Conservation (phyloP, 2,329 filamentous ascomycete species). For the Diaporthe humulicola region DNA sequence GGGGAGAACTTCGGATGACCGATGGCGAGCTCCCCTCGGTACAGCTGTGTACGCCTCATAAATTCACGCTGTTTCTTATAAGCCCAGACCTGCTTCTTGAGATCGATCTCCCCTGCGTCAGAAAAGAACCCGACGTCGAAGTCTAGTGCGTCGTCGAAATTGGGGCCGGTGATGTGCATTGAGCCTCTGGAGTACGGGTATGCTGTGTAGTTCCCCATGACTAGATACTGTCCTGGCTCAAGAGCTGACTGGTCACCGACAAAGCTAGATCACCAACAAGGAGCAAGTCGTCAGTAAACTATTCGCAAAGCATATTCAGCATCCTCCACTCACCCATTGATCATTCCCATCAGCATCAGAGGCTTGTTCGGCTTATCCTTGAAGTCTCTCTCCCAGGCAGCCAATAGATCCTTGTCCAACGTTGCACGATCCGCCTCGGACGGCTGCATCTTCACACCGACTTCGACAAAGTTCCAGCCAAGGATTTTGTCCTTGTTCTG, state of each 20-base stretch:
- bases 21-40: constrained; percentile 58
- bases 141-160: constrained; percentile 59
- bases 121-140: constrained; percentile 71
- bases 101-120: constrained; percentile 63
- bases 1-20: constrained; percentile 60
- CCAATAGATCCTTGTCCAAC: constrained; percentile 63
- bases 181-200: constrained; percentile 73
- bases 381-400: constrained; percentile 66
- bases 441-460: constrained; percentile 66
- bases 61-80: constrained; percentile 76
- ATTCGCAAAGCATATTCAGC: background rate
- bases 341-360: constrained; percentile 43
- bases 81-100: constrained; percentile 70
- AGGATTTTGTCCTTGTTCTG: constrained; percentile 51
- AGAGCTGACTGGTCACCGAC: constrained; percentile 51
- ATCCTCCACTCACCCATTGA: constrained; percentile 41
- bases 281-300: background rate
- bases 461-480: constrained; percentile 68
- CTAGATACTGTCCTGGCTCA: constrained; percentile 29
- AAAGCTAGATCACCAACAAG: constrained; percentile 39
- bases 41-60: constrained; percentile 66
- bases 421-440: constrained; percentile 63
- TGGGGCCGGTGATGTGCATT: constrained; percentile 67
- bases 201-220: constrained; percentile 62
- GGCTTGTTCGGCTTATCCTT: constrained; percentile 44